phyloP scores from a whole-genome alignment of 768 basidiomycete species.

The Boletellus ananas region DNA sequence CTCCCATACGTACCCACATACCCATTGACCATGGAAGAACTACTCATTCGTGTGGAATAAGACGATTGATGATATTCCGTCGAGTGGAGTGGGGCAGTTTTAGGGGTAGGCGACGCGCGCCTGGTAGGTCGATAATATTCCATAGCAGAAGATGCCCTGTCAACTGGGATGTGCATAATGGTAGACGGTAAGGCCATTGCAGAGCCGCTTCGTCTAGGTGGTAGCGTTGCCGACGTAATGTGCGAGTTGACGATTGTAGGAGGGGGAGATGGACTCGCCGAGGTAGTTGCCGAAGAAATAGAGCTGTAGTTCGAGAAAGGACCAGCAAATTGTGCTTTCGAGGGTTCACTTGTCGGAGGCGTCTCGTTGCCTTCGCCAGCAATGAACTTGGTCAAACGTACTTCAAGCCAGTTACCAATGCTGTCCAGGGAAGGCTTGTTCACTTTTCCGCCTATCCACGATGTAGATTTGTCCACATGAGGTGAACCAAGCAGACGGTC shows the following conservation, averaged over 20 bases:
- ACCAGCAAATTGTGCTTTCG: conserved; percentile 49
- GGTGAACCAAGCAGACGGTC: conserved; percentile 75
- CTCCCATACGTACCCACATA: conserved; percentile 35
- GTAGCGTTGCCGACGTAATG: conserved; percentile 33
- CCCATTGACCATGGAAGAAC: conserved; percentile 34
- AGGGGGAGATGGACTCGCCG: conserved; percentile 74
- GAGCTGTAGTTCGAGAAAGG: conserved; percentile 93
- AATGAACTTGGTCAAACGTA: conserved; percentile 89
- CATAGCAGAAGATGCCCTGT: conserved; percentile 75
- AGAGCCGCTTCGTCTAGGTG: conserved; percentile 63
- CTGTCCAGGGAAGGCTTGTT: conserved; percentile 89
- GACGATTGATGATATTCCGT: conserved; percentile 25
- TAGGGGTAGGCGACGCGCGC: conserved; percentile 51
- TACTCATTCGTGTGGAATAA: conserved; percentile 23
- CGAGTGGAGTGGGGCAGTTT: conserved; percentile 50
- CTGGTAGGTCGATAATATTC: conserved; percentile 56
- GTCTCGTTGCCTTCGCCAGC: conserved; percentile 78
- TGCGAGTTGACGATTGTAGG: conserved; percentile 45
- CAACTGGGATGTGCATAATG: conserved; percentile 51
- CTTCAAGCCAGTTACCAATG: conserved; percentile 89
- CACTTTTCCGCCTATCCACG: conserved; percentile 86
- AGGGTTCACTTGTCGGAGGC: conserved; percentile 33
- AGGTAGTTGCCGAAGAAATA: conserved; percentile 77
- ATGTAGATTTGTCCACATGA: conserved; percentile 69
- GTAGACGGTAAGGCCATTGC: conserved; percentile 56